These are phyloP conservation scores for Moesziomyces sp. DNA, from an alignment of 1,284 basidiomycete genomes.

Conservation along the genomic window DNA sequence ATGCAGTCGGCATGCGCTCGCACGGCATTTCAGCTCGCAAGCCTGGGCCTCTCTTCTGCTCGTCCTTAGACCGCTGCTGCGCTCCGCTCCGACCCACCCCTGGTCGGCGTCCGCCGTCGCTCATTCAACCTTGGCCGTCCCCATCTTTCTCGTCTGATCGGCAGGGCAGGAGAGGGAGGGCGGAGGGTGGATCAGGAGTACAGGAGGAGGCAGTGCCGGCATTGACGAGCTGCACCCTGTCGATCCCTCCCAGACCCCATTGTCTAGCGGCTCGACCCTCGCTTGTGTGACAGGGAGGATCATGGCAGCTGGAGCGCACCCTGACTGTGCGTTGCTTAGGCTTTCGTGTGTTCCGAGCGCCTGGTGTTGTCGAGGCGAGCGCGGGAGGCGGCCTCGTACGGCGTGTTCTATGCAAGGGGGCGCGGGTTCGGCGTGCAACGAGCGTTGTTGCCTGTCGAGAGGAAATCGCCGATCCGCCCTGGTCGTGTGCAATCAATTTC, in stretches of 20 bases:
- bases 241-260: constrained; percentile 12
- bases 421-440: neutral
- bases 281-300: too few species aligned
- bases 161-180: too few species aligned
- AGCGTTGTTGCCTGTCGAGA: too few species aligned
- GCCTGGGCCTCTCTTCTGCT: neutral
- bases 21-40: neutral
- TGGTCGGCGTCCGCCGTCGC: too few species aligned
- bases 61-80: too few species aligned
- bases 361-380: neutral
- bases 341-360: neutral
- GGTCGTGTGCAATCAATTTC: too few species aligned
- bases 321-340: too few species aligned
- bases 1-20: constrained; percentile 25
- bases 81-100: too few species aligned
- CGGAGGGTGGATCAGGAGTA: too few species aligned
- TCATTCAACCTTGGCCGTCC: too few species aligned
- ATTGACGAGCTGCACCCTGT: constrained; percentile 14
- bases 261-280: neutral
- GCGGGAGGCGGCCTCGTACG: neutral
- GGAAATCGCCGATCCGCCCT: neutral
- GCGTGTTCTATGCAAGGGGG: constrained; percentile 36
- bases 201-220: neutral
- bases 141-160: too few species aligned
- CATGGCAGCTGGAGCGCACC: too few species aligned